phyloP scores from a whole-genome alignment of 441 rosid genomes.

The Rhodomyrtus psidioides region DNA sequence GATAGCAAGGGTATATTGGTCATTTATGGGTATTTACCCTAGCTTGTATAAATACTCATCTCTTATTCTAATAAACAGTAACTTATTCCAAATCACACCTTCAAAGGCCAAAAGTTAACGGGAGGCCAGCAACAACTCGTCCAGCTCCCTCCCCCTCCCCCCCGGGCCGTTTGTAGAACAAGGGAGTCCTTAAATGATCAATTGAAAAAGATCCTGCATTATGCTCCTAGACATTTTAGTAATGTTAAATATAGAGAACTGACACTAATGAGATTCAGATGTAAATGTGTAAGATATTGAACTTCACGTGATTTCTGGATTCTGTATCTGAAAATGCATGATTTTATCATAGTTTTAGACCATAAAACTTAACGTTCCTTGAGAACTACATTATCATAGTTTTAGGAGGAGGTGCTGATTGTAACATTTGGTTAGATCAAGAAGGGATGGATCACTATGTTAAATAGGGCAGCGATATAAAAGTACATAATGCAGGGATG shows the following conservation, averaged over 20 bases:
- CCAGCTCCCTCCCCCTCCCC: not conserved
- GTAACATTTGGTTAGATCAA: not conserved
- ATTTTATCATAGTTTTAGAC: not conserved
- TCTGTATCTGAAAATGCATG: not conserved
- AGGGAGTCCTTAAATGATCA: not conserved
- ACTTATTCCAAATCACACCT: no score
- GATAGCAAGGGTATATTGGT: no score
- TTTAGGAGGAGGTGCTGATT: not conserved
- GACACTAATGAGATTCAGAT: not conserved
- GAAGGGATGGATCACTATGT: not conserved
- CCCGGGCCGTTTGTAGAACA: not conserved
- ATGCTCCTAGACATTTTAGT: not conserved
- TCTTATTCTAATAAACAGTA: no score
- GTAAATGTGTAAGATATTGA: not conserved
- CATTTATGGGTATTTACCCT: no score
- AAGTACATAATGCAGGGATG: not conserved
- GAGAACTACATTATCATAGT: not conserved
- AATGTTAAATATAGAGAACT: not conserved
- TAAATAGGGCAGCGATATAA: not conserved
- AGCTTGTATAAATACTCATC: no score
- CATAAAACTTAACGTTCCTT: not conserved
- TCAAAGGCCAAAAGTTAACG: not conserved
- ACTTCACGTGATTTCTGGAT: not conserved
- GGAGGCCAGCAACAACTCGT: not conserved
- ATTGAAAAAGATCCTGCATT: not conserved